phyloP scores from a whole-genome alignment of 2,329 filamentous ascomycete genomes.

The Cryphonectria radicalis region DNA sequence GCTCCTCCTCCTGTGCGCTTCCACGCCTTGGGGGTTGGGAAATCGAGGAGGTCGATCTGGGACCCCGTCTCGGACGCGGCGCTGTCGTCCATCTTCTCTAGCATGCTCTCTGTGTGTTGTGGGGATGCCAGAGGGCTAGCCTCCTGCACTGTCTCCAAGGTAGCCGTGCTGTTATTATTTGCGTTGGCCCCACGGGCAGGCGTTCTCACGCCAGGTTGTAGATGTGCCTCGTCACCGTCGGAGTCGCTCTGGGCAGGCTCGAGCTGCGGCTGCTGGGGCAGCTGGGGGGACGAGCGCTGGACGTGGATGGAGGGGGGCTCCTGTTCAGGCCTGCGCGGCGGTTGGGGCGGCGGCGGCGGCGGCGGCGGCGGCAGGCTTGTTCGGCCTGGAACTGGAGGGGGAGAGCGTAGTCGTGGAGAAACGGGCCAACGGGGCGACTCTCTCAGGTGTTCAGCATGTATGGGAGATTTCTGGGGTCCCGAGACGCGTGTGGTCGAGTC shows the following conservation, averaged over 20 bases:
- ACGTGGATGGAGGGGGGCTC: conserved; percentile 59
- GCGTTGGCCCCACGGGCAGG: conserved; percentile 63
- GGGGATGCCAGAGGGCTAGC: conserved; percentile 78
- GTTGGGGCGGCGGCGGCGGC: conserved; percentile 41
- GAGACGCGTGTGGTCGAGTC: conserved; percentile 67
- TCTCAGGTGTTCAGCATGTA: conserved; percentile 51
- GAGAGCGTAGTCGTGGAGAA: conserved; percentile 77
- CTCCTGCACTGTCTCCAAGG: conserved; percentile 90
- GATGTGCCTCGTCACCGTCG: conserved; percentile 56
- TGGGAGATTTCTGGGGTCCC: conserved; percentile 65
- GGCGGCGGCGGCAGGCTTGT: conserved; percentile 47
- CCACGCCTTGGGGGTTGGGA: conserved; percentile 35
- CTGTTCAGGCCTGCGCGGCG: conserved; percentile 50
- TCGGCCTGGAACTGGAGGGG: conserved; percentile 63
- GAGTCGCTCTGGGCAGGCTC: conserved; percentile 50
- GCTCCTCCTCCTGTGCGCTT: conserved; percentile 3
- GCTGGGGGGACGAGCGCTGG: conserved; percentile 51
- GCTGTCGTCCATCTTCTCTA: conserved; percentile 58
- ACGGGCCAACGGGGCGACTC: conserved; percentile 74
- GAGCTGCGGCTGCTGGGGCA: conserved; percentile 49
- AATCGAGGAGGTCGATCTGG: conserved; percentile 47
- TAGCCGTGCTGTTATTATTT: conserved; percentile 48
- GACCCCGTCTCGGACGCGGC: conserved; percentile 47
- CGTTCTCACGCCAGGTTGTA: conserved; percentile 60
- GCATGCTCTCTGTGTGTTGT: conserved; percentile 41